phyloP scores from a whole-genome alignment of 164 flowering plant genomes.

The Aristolochia contorta region DNA sequence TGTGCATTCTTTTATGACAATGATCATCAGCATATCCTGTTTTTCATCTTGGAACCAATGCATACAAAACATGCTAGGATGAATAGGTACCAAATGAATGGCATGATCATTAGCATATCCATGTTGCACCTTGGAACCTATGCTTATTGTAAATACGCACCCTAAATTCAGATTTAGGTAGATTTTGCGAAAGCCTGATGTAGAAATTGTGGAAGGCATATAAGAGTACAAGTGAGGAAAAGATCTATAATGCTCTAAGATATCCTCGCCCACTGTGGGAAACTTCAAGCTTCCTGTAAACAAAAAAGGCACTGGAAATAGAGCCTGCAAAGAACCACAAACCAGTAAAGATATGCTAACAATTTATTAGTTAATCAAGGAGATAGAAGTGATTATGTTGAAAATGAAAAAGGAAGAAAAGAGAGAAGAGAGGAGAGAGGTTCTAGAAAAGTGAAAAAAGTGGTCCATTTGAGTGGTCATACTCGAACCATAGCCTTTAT shows the following conservation, averaged over 20 bases:
- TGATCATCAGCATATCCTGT: too few relatives aligned
- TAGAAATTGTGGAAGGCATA: slow-evolving; percentile 26
- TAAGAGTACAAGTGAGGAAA: slow-evolving; percentile 47
- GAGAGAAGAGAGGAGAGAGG: neutral
- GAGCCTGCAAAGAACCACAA: slow-evolving; percentile 42
- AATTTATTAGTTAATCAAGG: neutral
- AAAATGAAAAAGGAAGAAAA: slow-evolving; percentile 3
- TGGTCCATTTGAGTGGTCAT: neutral
- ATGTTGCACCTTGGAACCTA: too few relatives aligned
- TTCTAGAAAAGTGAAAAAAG: neutral
- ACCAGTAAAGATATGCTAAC: neutral
- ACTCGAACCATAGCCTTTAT: too few relatives aligned
- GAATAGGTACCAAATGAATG: too few relatives aligned
- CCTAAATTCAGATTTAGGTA: slow-evolving; percentile 71
- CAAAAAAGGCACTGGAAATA: slow-evolving; percentile 62
- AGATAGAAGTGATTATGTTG: neutral
- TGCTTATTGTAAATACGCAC: slow-evolving; percentile 42
- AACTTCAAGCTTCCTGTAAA: slow-evolving; percentile 71
- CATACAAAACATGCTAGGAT: too few relatives aligned
- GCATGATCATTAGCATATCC: too few relatives aligned
- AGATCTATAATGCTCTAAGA: slow-evolving; percentile 34
- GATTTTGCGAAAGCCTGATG: slow-evolving; percentile 48
- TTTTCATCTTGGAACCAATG: too few relatives aligned
- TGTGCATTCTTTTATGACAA: too few relatives aligned
- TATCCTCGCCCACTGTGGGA: slow-evolving; percentile 42